Base-by-base conservation (phyloP, 371 early-diverging fungal species). In the Mortierella sp. region DNA sequence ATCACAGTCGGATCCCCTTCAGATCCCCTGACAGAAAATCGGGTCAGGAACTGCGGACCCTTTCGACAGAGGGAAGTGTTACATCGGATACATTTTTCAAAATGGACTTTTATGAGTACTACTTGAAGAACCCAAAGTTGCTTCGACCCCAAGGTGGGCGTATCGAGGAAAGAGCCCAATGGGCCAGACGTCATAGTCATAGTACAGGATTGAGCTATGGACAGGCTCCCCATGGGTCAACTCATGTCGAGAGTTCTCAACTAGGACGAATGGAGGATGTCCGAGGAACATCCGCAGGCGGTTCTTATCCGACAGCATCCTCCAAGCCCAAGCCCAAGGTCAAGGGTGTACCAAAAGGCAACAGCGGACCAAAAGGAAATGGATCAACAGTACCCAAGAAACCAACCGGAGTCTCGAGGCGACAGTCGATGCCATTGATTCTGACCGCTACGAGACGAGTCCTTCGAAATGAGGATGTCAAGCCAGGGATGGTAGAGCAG, bases 111-210 rank as follows among this genome's bases (percentile, higher is more conserved):
- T 75, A 71, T 53, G 55, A 62, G 53, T 63, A 70, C 23, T 75
- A 71, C 52, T 68, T 52, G 5, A 59, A 63, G 44, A 63, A 70
- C 52, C 76, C 76, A 19, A 58, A 55, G 43, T 56, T 64, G 1
- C 60, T 75, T 4, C 71, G 70, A 28, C 76, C 71, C 15, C 60
- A 75, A n/a, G 70, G 76, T 6, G 76, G 70, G 2, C 71, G 71
- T n/a, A 52, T 52, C 16, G 75, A 74, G 23, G 75, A 68, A n/a
- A 45, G 56, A 28, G 19, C 46, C 25, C 65, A 48, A 29, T 48
- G 43, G 19, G 64, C 45, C 37, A 37, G 37, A 37, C 37, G 2
- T 43, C 19, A 11, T 23, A 43, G 7, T 56, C 57, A 19, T 55
- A 48, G 9, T 14, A 4, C 50, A 6, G 50, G n/a, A 16, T 50